A percentile compares a stretch with the other conserved stretches of the same genome.
These are phyloP conservation scores for Candida golubevii DNA, from an alignment of 805 yeast genomes.

Conservation along the genomic window DNA sequence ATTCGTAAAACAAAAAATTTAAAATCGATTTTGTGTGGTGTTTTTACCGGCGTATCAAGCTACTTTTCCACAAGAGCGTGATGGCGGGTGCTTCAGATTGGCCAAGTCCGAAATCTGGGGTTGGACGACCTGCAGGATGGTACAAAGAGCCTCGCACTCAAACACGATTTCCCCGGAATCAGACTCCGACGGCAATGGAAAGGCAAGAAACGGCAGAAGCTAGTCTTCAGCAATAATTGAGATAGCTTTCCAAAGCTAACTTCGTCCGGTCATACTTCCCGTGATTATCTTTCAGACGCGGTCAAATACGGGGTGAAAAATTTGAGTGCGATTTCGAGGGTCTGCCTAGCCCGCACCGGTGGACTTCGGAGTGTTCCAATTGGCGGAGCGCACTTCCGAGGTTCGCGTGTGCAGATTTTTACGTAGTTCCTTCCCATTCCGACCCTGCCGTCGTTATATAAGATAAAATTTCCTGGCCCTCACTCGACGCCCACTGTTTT, in stretches of 20 bases:
- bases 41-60: too few relatives aligned
- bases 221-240: too few relatives aligned
- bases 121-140: slow-evolving; percentile 12
- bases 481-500: slow-evolving; percentile 2
- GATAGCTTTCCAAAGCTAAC: too few relatives aligned
- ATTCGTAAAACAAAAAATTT: too few relatives aligned
- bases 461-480: slow-evolving; percentile 9
- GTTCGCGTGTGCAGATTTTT: slow-evolving; percentile 15
- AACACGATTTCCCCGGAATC: background rate
- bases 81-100: slow-evolving; percentile 15
- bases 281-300: background rate
- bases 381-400: slow-evolving; percentile 11
- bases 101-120: slow-evolving; percentile 25
- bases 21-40: too few relatives aligned
- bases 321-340: slow-evolving; percentile 8
- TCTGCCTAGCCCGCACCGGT: slow-evolving; percentile 3
- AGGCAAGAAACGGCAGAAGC: too few relatives aligned
- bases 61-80: slow-evolving; percentile 9
- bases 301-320: slow-evolving; percentile 9
- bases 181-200: too few relatives aligned
- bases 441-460: slow-evolving; percentile 10
- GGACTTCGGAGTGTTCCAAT: slow-evolving; percentile 1
- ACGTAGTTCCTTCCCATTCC: slow-evolving; percentile 12
- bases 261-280: too few relatives aligned
- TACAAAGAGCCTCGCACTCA: slow-evolving; percentile 5